Evolutionary conservation across 2,329 filamentous ascomycete genomes (phyloP).

Genomic region (Cladorrhinum sp.): DNA sequence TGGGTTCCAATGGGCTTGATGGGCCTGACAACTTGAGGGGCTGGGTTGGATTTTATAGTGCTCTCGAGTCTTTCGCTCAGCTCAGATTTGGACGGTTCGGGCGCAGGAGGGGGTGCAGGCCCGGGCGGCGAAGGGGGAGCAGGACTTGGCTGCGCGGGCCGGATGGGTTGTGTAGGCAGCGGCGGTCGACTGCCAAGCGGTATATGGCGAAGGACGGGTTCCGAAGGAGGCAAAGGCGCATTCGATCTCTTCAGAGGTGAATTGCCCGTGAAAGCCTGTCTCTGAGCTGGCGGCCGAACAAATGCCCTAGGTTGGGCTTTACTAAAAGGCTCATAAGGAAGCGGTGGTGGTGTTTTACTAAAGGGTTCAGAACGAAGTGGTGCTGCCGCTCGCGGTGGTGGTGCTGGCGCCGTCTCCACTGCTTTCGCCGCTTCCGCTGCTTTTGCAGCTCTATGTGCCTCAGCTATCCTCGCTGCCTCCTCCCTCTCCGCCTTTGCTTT

Average conservation of each 20-base stretch:
- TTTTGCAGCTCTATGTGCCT: neutral
- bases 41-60: neutral
- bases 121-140: neutral
- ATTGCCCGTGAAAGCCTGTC: neutral
- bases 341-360: too few relatives aligned
- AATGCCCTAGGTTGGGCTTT: neutral
- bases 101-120: neutral
- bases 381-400: neutral
- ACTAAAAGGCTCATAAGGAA: too few relatives aligned
- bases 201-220: neutral
- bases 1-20: neutral
- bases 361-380: neutral
- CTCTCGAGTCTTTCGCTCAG: neutral
- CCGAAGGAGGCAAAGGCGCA: neutral
- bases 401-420: neutral
- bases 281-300: neutral
- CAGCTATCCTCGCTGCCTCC: neutral
- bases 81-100: neutral
- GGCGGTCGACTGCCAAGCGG: neutral
- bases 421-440: neutral
- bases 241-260: neutral
- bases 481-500: neutral
- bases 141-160: neutral
- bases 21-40: neutral
- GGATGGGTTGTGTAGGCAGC: neutral